These are phyloP conservation scores for Cicer bijugum DNA, from an alignment of 306 rosid species.

Conservation along the genomic window DNA sequence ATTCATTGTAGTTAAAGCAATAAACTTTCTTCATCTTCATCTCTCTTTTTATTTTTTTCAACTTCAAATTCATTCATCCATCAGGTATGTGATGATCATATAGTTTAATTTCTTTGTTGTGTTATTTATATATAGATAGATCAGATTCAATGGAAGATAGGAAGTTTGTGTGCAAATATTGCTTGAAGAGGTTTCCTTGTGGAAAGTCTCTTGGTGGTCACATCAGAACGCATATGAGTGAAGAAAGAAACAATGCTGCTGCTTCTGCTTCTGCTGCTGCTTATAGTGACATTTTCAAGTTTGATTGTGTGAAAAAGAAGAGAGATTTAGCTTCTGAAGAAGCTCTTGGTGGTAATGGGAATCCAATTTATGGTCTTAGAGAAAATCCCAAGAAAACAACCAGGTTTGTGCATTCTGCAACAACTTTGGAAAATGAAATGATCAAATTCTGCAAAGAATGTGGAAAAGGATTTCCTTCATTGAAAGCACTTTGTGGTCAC, in stretches of 20 bases:
- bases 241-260: slow-evolving; percentile 35
- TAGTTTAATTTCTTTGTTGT: too few species aligned
- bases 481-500: slow-evolving; percentile 87
- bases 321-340: slow-evolving; percentile 56
- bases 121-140: too few species aligned
- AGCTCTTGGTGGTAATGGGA: slow-evolving; percentile 17
- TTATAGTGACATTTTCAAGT: slow-evolving; percentile 33
- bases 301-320: slow-evolving; percentile 50
- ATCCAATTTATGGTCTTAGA: slow-evolving; percentile 61
- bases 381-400: slow-evolving; percentile 79
- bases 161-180: slow-evolving; percentile 75
- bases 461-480: slow-evolving; percentile 78
- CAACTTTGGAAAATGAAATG: slow-evolving; percentile 35
- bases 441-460: slow-evolving; percentile 70
- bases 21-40: slow-evolving; percentile 41
- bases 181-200: slow-evolving; percentile 64
- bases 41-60: too few species aligned
- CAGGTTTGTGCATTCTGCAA: slow-evolving; percentile 60
- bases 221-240: slow-evolving; percentile 72
- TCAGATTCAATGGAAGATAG: slow-evolving; percentile 46
- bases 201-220: slow-evolving; percentile 88
- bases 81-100: too few species aligned
- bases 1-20: slow-evolving; percentile 13
- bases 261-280: not conserved
- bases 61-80: too few species aligned